Evolutionary conservation across 345 rosid genomes (phyloP), one percentile per base, ranked within the genome.

Genomic region (Pelargonium nanum): DNA sequence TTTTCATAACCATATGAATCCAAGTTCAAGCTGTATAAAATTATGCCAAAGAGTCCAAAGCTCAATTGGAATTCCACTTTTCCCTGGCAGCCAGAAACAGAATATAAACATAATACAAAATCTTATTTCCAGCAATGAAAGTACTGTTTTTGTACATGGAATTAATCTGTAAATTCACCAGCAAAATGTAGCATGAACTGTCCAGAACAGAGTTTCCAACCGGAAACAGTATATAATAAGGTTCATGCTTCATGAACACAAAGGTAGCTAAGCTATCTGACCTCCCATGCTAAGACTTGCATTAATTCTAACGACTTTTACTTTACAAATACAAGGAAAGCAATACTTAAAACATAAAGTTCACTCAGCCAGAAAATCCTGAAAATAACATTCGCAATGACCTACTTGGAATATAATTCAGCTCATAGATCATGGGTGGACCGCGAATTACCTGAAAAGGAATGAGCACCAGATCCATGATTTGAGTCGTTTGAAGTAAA

Each of bases 401-500:
- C n/a, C n/a, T n/a, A 17, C 45, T 26, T 55, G 22, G 45, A 13
- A 24, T 16, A 17, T 4, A 20, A 24, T 4, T 22, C 10, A 22
- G 61, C 68, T 81, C 65, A 72, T 4, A 52, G 26, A 40, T 69
- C 70, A 57, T 70, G 65, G 16, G 74, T 44, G 8, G 78, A 65
- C 53, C 54, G 72, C 0, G 79, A 69, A 64, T 65, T 60, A 52
- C 73, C 78, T 2, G 69, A 57, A 40, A 44, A 61, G 26, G 73
- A 72, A 50, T 68, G 78, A 13, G 70, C 62, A 51, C 63, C 62
- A 9, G 70, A 60, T 57, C 86, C 80, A 13, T 63, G 65, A 64
- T 48, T 52, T 15, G 79, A 53, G 65, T 67, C 72, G 62, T 78
- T 79, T 4, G 75, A 57, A 0, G 74, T 64, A 59, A 92, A 92